Evolutionary conservation across 495 filamentous ascomycete genomes (phyloP), one percentile per base, ranked within the genome.

Genomic region (Penicillium lividum): DNA sequence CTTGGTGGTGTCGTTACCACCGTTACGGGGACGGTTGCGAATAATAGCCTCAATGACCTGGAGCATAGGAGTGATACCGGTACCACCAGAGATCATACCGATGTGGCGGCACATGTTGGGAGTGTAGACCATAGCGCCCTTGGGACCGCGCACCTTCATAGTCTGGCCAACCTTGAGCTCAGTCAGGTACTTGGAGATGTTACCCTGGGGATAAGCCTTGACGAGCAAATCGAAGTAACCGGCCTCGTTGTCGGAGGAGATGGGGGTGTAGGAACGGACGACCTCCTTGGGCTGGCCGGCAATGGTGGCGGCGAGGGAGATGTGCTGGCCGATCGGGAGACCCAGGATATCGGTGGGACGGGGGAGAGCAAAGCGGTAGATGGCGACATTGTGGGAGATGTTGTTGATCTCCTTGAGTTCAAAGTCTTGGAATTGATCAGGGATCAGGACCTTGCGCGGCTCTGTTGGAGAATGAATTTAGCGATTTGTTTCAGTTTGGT

Each of bases 71-170:
- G 93, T 98, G 75, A 98, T 97, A 65, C 94, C 94, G 13, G 94
- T 98, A 52, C 94, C 94, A 71, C 94, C 94, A 57, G 94, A 91
- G 68, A 98, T 90, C 94, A 98, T 98, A 64, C 94, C 94, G 54
- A 98, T 93, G 69, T 87, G 88, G 49, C 91, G 84, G 56, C 92
- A 90, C 87, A 98, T 89, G 80, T 96, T 96, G 54, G 93, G 93
- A 8, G 86, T 88, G 73, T 98, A 98, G 46, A 95, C 90, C 81
- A 98, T 96, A 59, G 93, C 92, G 63, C 94, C 94, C 81, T 97
- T 97, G 66, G 94, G 94, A 13, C 94, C 94, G 63, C 81, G 83
- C 56, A 96, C 89, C 69, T 89, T 89, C 84, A 98, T 91, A 52
- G 83, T 87, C 71, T 98, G 84, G 51, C 94, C 93, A 44, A 96